phyloP scores from a whole-genome alignment of 208 protist genomes.

The Naegleria gruberi region DNA sequence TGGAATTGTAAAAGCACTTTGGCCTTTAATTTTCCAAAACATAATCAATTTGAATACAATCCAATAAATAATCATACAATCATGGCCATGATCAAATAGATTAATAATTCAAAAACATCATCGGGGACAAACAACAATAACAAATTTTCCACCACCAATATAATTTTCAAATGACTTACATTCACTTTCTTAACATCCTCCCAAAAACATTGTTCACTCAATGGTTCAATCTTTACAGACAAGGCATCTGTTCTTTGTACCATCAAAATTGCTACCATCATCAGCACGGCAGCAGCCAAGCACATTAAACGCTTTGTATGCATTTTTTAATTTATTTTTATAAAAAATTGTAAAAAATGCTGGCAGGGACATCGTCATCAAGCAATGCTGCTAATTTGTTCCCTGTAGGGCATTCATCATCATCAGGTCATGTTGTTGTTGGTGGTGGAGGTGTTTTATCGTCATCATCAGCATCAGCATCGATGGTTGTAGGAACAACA shows the following conservation, averaged over 20 bases:
- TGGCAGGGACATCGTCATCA: background rate
- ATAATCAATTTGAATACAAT: no score
- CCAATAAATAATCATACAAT: no score
- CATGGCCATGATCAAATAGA: no score
- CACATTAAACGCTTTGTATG: background rate
- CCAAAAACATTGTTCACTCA: conserved; percentile 59
- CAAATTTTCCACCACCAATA: background rate
- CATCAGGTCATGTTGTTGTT: no score
- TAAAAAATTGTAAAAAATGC: background rate
- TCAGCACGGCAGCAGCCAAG: background rate
- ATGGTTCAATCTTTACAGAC: background rate
- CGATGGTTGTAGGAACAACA: background rate
- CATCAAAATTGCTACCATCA: background rate
- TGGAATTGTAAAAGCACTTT: conserved; percentile 53
- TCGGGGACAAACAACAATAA: background rate
- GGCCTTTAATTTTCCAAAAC: background rate
- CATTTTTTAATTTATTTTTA: no score
- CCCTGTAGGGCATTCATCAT: no score
- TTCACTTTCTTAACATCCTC: conserved; percentile 50
- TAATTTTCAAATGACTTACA: conserved; percentile 45
- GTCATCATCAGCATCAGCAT: no score
- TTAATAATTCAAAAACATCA: background rate
- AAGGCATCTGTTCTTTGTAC: background rate
- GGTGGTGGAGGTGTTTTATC: no score
- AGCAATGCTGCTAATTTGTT: no score